Evolutionary conservation across 495 filamentous ascomycete species (phyloP).

Genomic region (Jackrogersella minutella): DNA sequence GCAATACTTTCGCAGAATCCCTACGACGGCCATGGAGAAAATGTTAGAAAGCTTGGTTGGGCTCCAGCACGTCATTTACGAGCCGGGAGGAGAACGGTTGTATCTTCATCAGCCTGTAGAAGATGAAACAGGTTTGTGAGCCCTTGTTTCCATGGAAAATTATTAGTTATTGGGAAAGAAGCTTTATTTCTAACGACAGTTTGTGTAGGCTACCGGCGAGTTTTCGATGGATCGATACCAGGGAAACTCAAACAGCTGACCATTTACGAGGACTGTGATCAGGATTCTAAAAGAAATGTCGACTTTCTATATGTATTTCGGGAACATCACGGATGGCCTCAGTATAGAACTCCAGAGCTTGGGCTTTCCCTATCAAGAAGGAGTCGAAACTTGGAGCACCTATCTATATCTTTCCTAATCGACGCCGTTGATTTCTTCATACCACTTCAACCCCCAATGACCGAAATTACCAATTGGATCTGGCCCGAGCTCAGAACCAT

Average conservation of each 20-base stretch:
- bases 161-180: neutral
- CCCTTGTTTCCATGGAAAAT: neutral
- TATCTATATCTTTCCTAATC: slow-evolving; percentile 35
- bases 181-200: neutral
- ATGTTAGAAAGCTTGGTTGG: neutral
- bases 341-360: neutral
- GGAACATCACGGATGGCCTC: no score
- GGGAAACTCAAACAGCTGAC: neutral
- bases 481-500: neutral
- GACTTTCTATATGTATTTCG: no score
- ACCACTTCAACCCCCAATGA: neutral
- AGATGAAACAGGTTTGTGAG: neutral
- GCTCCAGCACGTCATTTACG: slow-evolving; percentile 6
- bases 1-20: neutral
- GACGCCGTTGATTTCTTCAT: slow-evolving; percentile 37
- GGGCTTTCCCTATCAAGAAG: slow-evolving; percentile 1
- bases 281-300: no score
- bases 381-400: slow-evolving; percentile 32
- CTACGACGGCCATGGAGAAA: neutral
- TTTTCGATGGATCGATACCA: neutral
- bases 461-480: neutral
- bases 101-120: no score
- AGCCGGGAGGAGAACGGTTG: neutral
- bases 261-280: slow-evolving; percentile 13
- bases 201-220: neutral